Base-by-base conservation (phyloP, 176 grass and related monocot species). In the Carex myosuroides region DNA sequence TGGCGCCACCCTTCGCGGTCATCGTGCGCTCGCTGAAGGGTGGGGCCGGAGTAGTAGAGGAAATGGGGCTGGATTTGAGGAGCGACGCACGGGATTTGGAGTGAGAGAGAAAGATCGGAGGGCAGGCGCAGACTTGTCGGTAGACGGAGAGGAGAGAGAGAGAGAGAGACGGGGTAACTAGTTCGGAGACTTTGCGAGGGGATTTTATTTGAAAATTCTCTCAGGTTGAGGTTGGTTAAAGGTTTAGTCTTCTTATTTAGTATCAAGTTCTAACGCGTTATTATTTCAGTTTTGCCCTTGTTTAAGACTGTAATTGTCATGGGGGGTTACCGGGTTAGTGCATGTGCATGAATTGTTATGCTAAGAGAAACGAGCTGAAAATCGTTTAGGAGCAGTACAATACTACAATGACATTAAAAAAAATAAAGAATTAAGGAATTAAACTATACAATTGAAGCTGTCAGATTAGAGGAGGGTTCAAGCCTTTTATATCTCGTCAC, bases 1-100 rank as follows among this genome's bases (percentile, higher is more conserved):
- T 80, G 64, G 44, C 58, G 44, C 65, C 89, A 22, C 86, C 89
- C 68, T 88, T 90, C 46, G 67, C 89, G 22, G 81, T 85, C 88
- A 90, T 90, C 18, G 33, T 63, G 30, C 35, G 33, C n/a, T 37
- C 26, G 80, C 39, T 42, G 60, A 82, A 44, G 26, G 57, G 59
- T 21, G 81, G 44, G 60, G 62, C 60, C 41, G 13, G 32, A 60
- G 56, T n/a, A 60, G 56, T 3, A 44, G 78, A 60, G 56, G 22
- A 4, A 70, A 70, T 70, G 37, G 17, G 16, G 68, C 7, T n/a
- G 68, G 37, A 44, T 71, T 71, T 20, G 50, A 79, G 48, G 21
- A 79, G 32, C 78, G 56, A 39, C 21, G 56, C 37, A 20, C 68
- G 68, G 33, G 68, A 71, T 71, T 21, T 71, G 20, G 37, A 11